Conservation (phyloP, 106 monocot genomes). For the Ottelia alismoides region DNA sequence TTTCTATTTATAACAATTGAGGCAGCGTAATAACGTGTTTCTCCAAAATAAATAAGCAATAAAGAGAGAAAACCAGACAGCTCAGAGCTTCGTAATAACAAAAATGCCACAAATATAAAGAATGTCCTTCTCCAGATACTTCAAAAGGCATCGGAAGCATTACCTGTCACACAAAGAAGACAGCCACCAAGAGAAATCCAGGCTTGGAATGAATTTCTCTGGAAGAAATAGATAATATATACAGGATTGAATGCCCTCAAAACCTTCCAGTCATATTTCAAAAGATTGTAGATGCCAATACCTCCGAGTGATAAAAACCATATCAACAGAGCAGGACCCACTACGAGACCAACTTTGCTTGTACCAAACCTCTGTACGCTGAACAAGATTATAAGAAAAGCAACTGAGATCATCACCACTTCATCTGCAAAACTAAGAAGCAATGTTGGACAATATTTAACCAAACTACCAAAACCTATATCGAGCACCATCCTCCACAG, state of each 20-base stretch:
- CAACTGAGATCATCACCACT: slow-evolving; percentile 79
- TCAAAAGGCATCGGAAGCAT: no score
- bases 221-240: slow-evolving; percentile 53
- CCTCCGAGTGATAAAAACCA: slow-evolving; percentile 85
- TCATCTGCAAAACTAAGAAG: slow-evolving; percentile 34
- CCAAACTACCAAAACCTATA: no score
- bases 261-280: slow-evolving; percentile 43
- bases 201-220: slow-evolving; percentile 50
- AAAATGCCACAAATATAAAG: no score
- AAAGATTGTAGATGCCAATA: slow-evolving; percentile 74
- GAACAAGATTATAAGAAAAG: slow-evolving; percentile 70
- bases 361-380: slow-evolving; percentile 82
- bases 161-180: slow-evolving; percentile 83
- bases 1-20: no score
- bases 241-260: slow-evolving; percentile 73
- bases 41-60: no score
- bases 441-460: no score
- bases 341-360: slow-evolving; percentile 77
- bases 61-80: no score
- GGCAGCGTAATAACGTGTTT: no score
- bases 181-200: slow-evolving; percentile 86
- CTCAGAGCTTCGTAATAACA: no score
- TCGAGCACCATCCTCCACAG: no score
- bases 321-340: slow-evolving; percentile 80
- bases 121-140: no score